Evolutionary conservation across 1,139 yeast species (phyloP).

Genomic region (Diutina neorugosa): DNA sequence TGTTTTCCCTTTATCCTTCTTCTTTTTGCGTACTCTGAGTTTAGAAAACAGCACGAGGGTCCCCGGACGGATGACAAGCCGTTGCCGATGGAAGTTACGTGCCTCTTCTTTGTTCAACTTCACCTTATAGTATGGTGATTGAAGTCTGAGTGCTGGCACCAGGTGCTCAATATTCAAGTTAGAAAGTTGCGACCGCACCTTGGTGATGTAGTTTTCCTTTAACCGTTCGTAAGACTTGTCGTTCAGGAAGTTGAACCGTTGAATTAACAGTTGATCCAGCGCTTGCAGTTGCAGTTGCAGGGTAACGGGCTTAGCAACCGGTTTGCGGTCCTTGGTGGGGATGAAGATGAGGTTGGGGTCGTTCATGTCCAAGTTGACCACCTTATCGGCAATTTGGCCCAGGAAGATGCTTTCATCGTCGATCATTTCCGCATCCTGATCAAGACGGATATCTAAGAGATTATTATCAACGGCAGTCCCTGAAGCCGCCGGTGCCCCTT

Average conservation of each 20-base stretch:
- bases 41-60: slow-evolving; percentile 66
- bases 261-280: slow-evolving; percentile 33
- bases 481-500: slow-evolving; percentile 6
- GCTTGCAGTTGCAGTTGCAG: slow-evolving; percentile 18
- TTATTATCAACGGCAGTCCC: slow-evolving; percentile 6
- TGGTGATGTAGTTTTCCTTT: slow-evolving; percentile 79
- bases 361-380: slow-evolving; percentile 65
- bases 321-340: slow-evolving; percentile 20
- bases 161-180: slow-evolving; percentile 87
- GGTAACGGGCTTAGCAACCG: not conserved
- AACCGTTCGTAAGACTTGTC: slow-evolving; percentile 77
- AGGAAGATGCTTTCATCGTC: slow-evolving; percentile 74
- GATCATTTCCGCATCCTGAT: slow-evolving; percentile 69
- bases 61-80: slow-evolving; percentile 67
- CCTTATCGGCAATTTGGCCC: slow-evolving; percentile 42
- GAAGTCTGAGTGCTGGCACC: slow-evolving; percentile 74
- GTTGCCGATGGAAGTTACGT: slow-evolving; percentile 73
- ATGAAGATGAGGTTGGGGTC: slow-evolving; percentile 71
- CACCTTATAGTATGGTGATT: slow-evolving; percentile 86
- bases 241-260: slow-evolving; percentile 73
- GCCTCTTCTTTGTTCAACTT: slow-evolving; percentile 55
- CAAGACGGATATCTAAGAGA: slow-evolving; percentile 15
- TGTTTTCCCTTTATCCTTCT: slow-evolving; percentile 80
- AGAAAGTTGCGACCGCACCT: slow-evolving; percentile 87
- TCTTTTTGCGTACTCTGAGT: slow-evolving; percentile 70